A percentile compares a stretch with the other conserved stretches of the same genome.
These are phyloP conservation scores for Blumeria graminis DNA, from an alignment of 2,329 filamentous ascomycete species.

Conservation along the genomic window DNA sequence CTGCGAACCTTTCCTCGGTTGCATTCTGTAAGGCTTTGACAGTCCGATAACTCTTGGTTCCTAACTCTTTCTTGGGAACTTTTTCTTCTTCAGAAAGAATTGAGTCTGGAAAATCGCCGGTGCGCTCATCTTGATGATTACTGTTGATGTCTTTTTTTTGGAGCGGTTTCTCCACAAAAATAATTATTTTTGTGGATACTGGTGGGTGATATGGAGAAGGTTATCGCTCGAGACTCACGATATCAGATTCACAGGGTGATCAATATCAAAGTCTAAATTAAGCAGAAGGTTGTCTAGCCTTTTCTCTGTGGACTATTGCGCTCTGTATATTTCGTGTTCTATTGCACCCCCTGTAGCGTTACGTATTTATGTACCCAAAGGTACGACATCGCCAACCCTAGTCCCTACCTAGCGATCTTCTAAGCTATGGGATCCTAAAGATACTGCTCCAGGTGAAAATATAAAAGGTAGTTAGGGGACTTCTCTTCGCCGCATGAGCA, in stretches of 20 bases:
- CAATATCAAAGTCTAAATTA: not conserved
- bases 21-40: not conserved
- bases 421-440: not conserved
- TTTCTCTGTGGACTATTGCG: not conserved
- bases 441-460: too few relatives aligned
- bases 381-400: too few relatives aligned
- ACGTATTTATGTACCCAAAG: too few relatives aligned
- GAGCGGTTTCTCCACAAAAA: not conserved
- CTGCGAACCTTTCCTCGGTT: not conserved
- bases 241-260: not conserved
- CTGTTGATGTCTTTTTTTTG: not conserved
- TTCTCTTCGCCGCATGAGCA: too few relatives aligned
- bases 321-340: too few relatives aligned
- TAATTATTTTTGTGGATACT: not conserved
- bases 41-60: not conserved
- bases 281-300: not conserved
- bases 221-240: not conserved
- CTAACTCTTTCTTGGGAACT: not conserved
- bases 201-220: not conserved
- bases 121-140: not conserved
- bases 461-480: too few relatives aligned
- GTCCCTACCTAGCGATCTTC: too few relatives aligned
- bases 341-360: too few relatives aligned
- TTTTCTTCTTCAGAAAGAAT: not conserved
- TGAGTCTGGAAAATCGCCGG: not conserved